These are phyloP conservation scores for Coemansia sp. DNA, from an alignment of 192 early-diverging fungal genomes.

Conservation along the genomic window DNA sequence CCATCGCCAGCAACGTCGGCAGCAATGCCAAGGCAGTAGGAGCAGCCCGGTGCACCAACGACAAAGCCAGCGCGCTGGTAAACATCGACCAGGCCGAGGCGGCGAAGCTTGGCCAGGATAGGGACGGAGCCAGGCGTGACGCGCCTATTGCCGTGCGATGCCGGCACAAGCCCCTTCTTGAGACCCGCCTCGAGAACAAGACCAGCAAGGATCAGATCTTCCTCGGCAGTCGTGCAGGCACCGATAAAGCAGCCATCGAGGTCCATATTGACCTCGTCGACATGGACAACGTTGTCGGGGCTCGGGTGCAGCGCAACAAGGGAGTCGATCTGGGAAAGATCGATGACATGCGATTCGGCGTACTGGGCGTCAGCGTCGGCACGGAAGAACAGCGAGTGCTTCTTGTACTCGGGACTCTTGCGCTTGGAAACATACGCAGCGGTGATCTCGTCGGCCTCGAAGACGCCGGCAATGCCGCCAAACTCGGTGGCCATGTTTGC, in stretches of 20 bases:
- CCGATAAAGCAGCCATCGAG: constrained; percentile 81
- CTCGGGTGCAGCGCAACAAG: constrained; percentile 70
- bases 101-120: constrained; percentile 75
- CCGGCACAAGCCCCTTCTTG: constrained; percentile 66
- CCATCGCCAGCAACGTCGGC: constrained; percentile 76
- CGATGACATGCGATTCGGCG: constrained; percentile 75
- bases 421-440: constrained; percentile 73
- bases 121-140: constrained; percentile 77
- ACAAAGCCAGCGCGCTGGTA: constrained; percentile 76
- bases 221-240: constrained; percentile 81
- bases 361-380: constrained; percentile 75
- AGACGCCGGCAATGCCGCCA: constrained; percentile 83
- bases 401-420: constrained; percentile 68
- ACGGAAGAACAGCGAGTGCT: constrained; percentile 69
- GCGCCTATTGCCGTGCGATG: constrained; percentile 63
- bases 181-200: constrained; percentile 74
- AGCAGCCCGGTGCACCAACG: constrained; percentile 76
- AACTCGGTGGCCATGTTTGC: constrained; percentile 87
- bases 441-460: constrained; percentile 72
- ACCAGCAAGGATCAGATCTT: constrained; percentile 76
- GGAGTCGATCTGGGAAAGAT: constrained; percentile 68
- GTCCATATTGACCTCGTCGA: constrained; percentile 62
- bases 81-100: constrained; percentile 69
- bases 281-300: constrained; percentile 74
- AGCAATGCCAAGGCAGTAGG: constrained; percentile 78